Base-by-base conservation (phyloP, 2,329 filamentous ascomycete species). In the Talaromyces albobiverticillius region DNA sequence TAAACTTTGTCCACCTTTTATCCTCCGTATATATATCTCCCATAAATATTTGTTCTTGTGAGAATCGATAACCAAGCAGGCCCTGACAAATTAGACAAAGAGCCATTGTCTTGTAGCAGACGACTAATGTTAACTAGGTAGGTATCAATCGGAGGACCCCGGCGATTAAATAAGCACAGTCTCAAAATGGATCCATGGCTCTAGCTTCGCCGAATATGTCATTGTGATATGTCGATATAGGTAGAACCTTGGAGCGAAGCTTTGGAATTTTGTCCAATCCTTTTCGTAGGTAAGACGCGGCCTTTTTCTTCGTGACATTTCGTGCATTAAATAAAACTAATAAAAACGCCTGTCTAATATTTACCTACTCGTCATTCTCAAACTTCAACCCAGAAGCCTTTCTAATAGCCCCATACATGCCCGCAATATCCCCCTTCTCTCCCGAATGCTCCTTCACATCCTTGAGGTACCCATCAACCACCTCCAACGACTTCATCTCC, bases 401-500 rank as follows among this genome's bases (percentile, higher is more conserved):
- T 63, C 91, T 82, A 52, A 88, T 85, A 2, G 86, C 87, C 0
- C 91, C 91, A 73, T 95, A 95, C 34, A 96, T 87, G 10, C 82
- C 86, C 2, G 89, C 86, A 67, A 95, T 83, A 71, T 96, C 92
- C 0, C 90, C 90, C 60, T 79, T 83, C 42, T 81, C 79, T 0
- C 89, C 90, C 46, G 78, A 75, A 57, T 90, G 79, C 55, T 86
- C 82, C 69, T 89, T 86, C 2, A 95, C 85, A 54, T 76, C 73
- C 52, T 79, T 78, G 62, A 96, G 71, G 68, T 94, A 87, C 25
- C 73, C 76, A 70, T 92, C 86, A 1, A 79, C 86, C 3, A 86
- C 77, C 69, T 88, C 84, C 1, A 88, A 73, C 59, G 83, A 85
- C 56, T 76, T 80, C 71, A 95, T 70, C 55, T 77, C 79, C 41